Conservation (phyloP, 2,329 filamentous ascomycete species). For the Nectriaceae sp. region DNA sequence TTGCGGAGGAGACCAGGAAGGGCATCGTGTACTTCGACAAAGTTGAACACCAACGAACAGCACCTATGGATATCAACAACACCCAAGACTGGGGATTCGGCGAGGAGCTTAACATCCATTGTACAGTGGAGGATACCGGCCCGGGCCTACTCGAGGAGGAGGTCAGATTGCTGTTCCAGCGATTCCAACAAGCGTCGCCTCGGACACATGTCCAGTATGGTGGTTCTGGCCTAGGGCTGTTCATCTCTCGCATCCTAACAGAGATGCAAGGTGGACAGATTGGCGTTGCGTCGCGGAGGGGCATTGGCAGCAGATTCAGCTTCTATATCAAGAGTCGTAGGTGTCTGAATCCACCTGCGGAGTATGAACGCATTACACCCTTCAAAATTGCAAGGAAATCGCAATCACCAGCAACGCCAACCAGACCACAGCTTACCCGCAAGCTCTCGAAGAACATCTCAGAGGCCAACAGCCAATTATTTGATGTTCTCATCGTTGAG, state of each 20-base stretch:
- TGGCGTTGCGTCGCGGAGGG: conserved; percentile 67
- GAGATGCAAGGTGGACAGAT: conserved; percentile 80
- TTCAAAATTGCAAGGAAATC: conserved; percentile 38
- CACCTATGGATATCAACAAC: conserved; percentile 47
- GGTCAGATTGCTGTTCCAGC: conserved; percentile 66
- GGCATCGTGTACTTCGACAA: conserved; percentile 51
- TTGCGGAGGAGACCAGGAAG: conserved; percentile 41
- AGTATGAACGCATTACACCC: conserved; percentile 38
- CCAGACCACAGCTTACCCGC: conserved; percentile 19
- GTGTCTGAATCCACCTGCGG: conserved; percentile 43
- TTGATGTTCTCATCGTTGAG: conserved; percentile 66
- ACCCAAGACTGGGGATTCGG: conserved; percentile 70
- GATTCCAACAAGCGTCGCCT: conserved; percentile 69
- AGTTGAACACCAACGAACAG: conserved; percentile 38
- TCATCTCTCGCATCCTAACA: conserved; percentile 75
- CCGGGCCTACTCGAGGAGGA: conserved; percentile 66
- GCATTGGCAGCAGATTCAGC: conserved; percentile 72
- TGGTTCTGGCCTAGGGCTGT: conserved; percentile 69
- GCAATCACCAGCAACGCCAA: conserved; percentile 17
- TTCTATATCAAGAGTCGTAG: conserved; percentile 74
- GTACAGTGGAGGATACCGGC: conserved; percentile 72
- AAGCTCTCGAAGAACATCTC: conserved; percentile 13
- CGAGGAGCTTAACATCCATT: conserved; percentile 70
- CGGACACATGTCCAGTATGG: conserved; percentile 74
- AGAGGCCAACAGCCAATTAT: conserved; percentile 33